phyloP scores from a whole-genome alignment of 2,329 filamentous ascomycete species.

The Pyricularia sp. region DNA sequence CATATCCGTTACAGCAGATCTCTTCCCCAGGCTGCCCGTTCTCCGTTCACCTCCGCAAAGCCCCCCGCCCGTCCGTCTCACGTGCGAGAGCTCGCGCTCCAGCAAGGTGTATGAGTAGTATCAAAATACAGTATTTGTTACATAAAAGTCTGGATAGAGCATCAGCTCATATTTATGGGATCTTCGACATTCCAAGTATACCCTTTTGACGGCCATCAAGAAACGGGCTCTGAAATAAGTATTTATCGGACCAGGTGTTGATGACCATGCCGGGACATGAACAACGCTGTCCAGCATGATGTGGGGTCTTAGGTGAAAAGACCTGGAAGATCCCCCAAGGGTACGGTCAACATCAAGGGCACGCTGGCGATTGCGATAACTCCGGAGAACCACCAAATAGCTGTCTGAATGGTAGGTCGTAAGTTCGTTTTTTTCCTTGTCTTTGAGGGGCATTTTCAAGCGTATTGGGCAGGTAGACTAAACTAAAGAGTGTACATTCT shows the following conservation, averaged over 20 bases:
- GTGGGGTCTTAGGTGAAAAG: neutral
- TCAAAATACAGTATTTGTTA: too few relatives aligned
- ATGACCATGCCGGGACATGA: neutral
- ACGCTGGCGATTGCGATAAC: neutral
- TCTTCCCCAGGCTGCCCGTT: too few relatives aligned
- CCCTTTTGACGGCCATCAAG: too few relatives aligned
- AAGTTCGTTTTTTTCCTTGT: neutral
- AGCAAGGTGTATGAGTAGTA: too few relatives aligned
- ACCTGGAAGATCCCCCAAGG: neutral
- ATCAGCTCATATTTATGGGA: too few relatives aligned
- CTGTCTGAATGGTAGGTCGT: neutral
- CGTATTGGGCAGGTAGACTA: neutral
- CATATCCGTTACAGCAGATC: too few relatives aligned
- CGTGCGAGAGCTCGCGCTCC: too few relatives aligned
- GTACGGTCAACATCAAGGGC: neutral
- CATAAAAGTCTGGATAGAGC: too few relatives aligned
- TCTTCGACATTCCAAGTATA: too few relatives aligned
- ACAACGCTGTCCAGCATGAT: neutral
- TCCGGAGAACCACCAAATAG: neutral
- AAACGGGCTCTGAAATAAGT: neutral
- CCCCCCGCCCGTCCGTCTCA: too few relatives aligned
- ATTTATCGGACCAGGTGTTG: neutral
- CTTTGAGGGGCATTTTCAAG: neutral
- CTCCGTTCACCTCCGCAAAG: too few relatives aligned
- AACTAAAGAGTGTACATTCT: neutral